phyloP scores from a whole-genome alignment of 768 basidiomycete species.

The Rhizopogon vinicolor region DNA sequence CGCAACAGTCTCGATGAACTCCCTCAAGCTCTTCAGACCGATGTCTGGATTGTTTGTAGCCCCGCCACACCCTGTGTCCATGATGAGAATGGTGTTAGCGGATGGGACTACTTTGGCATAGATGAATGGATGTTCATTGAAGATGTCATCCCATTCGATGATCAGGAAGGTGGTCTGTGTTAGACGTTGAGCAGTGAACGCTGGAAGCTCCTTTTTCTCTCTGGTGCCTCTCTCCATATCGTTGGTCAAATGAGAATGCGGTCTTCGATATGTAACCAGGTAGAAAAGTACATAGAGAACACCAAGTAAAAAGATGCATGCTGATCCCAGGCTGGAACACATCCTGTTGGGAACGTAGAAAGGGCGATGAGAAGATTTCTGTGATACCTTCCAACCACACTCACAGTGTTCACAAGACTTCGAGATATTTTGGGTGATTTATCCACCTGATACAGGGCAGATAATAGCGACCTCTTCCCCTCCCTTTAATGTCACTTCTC shows the following conservation, averaged over 20 bases:
- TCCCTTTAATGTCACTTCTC: conserved; percentile 45
- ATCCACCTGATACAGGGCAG: conserved; percentile 80
- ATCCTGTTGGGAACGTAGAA: not conserved
- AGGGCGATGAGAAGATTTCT: conserved; percentile 4
- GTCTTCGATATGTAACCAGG: not conserved
- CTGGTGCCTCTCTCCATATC: conserved; percentile 11
- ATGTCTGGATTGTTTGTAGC: conserved; percentile 35
- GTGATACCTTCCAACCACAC: not conserved
- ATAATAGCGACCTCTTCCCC: conserved; percentile 81
- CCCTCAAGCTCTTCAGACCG: conserved; percentile 37
- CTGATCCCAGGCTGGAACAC: not conserved
- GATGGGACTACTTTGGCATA: conserved; percentile 42
- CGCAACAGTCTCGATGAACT: conserved; percentile 44
- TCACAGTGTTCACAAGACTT: not conserved
- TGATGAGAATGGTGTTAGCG: conserved; percentile 38
- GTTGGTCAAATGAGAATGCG: not conserved
- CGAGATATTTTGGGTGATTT: conserved; percentile 6
- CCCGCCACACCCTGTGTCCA: conserved; percentile 56
- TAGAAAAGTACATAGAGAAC: conserved; percentile 4
- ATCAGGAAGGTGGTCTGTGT: conserved; percentile 37
- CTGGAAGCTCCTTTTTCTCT: conserved; percentile 8
- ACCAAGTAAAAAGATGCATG: not conserved
- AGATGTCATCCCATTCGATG: conserved; percentile 48
- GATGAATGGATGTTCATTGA: conserved; percentile 49
- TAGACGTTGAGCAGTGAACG: conserved; percentile 32